Base-by-base conservation (phyloP, 495 filamentous ascomycete genomes). In the Talaromyces liani region DNA sequence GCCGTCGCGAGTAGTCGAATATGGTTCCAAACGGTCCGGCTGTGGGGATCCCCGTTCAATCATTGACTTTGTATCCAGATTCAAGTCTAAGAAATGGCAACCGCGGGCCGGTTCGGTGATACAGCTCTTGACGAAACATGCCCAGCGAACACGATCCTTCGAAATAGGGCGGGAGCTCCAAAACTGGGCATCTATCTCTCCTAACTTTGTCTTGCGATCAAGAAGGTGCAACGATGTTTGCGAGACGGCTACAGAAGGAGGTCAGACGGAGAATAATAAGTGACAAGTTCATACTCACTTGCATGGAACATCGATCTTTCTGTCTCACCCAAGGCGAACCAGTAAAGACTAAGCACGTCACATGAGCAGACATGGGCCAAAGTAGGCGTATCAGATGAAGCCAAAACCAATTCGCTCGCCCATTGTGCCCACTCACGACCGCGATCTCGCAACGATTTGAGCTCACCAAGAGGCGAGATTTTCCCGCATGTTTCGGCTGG, bases 341-440 rank as follows among this genome's bases (percentile, higher is more conserved):
- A 57, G 27, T 57, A 57, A 31, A 57, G 54, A 27, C 54, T 57
- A 16, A 57, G 54, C 18, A 57, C 54, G 24, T 57, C 54, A 12
- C 54, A 57, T 6, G 54, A 57, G 1, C 88, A 91, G 63, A 85
- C 87, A 4, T 84, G 85, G 65, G 89, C 91, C 60, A 90, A 90
- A 64, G 83, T 90, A 8, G 89, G 90, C 71, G 84, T 85, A 22
- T 87, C 88, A 1, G 85, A 57, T 22, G 18, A 16, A 57, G 10
- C 54, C 24, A 57, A 18, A 12, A 57, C 54, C 14, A 57, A n/a
- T 24, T 57, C 54, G 16, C 54, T 57, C 16, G 54, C 54, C 54
- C 54, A 57, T 57, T 57, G 22, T 4, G 54, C 54, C 54, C 54
- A 57, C 54, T 31, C 54, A 27, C 54, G 54, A 57, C 54, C 54